These are phyloP conservation scores for Erigeron philadelphicus DNA, from an alignment of 140 eudicot genomes.

Conservation along the genomic window DNA sequence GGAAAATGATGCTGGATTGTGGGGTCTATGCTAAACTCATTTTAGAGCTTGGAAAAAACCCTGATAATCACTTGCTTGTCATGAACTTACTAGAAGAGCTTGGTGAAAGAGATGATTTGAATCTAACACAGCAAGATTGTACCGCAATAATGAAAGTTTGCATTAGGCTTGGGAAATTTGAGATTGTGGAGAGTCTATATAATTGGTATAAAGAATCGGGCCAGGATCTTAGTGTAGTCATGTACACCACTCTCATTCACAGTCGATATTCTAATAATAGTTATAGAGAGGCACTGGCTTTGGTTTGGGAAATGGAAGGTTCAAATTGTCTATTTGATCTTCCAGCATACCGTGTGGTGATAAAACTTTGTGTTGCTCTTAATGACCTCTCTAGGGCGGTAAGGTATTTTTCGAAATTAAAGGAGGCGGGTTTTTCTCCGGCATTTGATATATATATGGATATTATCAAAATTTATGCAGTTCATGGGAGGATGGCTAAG, in stretches of 20 bases:
- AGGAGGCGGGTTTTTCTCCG: slow-evolving; percentile 79
- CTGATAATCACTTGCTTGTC: slow-evolving; percentile 44
- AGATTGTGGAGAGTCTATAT: slow-evolving; percentile 60
- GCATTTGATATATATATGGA: slow-evolving; percentile 63
- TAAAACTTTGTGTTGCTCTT: slow-evolving; percentile 68
- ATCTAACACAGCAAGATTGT: slow-evolving; percentile 58
- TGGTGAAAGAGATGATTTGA: slow-evolving; percentile 55
- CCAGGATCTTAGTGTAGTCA: slow-evolving; percentile 52
- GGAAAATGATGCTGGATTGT: slow-evolving; percentile 49
- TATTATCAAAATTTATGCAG: slow-evolving; percentile 38
- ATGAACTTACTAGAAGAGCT: slow-evolving; percentile 62
- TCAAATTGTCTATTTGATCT: slow-evolving; percentile 60
- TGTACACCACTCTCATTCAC: slow-evolving; percentile 74
- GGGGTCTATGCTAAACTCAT: slow-evolving; percentile 68
- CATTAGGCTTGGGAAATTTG: slow-evolving; percentile 54
- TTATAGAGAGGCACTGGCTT: slow-evolving; percentile 62
- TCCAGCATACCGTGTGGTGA: slow-evolving; percentile 74
- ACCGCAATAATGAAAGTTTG: slow-evolving; percentile 74
- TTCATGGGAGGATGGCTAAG: slow-evolving; percentile 66
- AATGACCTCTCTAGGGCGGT: slow-evolving; percentile 65
- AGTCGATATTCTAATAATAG: slow-evolving; percentile 41
- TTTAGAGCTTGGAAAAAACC: slow-evolving; percentile 61
- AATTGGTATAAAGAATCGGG: slow-evolving; percentile 62
- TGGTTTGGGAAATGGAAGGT: slow-evolving; percentile 92
- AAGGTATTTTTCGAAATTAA: slow-evolving; percentile 63